Evolutionary conservation across 1,139 yeast species (phyloP).

Genomic region (Wickerhamiella infanticola): DNA sequence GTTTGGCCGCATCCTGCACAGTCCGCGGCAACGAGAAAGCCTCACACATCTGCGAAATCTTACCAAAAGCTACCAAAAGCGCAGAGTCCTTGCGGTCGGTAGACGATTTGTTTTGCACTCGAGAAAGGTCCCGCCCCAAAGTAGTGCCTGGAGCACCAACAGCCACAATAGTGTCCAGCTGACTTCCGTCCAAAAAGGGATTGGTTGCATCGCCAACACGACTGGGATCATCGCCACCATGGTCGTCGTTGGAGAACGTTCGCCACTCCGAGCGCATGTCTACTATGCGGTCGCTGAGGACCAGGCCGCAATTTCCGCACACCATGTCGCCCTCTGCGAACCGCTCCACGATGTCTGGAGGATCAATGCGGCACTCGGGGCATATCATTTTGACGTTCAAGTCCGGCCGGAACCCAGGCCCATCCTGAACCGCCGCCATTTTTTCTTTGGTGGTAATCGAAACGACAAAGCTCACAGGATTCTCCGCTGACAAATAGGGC

Average conservation of each 20-base stretch:
- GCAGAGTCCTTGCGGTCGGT: slow-evolving; percentile 83
- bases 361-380: slow-evolving; percentile 90
- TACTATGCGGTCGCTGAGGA: slow-evolving; percentile 78
- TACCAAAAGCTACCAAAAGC: slow-evolving; percentile 76
- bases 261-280: slow-evolving; percentile 98
- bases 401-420: slow-evolving; percentile 25
- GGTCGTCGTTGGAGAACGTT: slow-evolving; percentile 88
- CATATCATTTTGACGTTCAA: slow-evolving; percentile 81
- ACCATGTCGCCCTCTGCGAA: slow-evolving; percentile 97
- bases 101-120: slow-evolving; percentile 76
- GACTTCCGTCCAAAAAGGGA: slow-evolving; percentile 81
- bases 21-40: slow-evolving; percentile 89
- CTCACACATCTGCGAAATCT: slow-evolving; percentile 91
- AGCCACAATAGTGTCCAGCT: slow-evolving; percentile 84
- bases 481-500: too few species aligned
- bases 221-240: slow-evolving; percentile 94
- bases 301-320: slow-evolving; percentile 92
- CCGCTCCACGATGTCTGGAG: slow-evolving; percentile 89
- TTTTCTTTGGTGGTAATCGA: background rate
- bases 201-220: slow-evolving; percentile 99
- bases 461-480: too few species aligned
- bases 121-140: slow-evolving; percentile 70
- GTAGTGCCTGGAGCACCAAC: slow-evolving; percentile 51
- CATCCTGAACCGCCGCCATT: slow-evolving; percentile 6
- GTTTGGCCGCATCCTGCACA: slow-evolving; percentile 95